Evolutionary conservation across 305 asterid species (phyloP).

Genomic region (Fraxinus albicans): DNA sequence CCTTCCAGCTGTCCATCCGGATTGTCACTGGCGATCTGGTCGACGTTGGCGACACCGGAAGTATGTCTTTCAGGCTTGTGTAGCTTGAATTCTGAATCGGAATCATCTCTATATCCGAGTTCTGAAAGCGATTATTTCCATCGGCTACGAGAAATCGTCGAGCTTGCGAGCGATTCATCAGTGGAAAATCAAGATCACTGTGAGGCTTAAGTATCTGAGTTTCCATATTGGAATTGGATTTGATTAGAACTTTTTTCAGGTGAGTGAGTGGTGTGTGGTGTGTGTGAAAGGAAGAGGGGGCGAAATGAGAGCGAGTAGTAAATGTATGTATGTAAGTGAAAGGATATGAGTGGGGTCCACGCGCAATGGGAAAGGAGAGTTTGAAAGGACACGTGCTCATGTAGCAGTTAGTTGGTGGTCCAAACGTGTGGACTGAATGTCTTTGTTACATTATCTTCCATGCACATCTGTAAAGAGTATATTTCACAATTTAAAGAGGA

Average conservation of each 20-base stretch:
- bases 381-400: slow-evolving; percentile 31
- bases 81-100: slow-evolving; percentile 27
- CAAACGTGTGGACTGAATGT: slow-evolving; percentile 15
- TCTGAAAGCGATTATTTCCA: not conserved
- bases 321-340: slow-evolving; percentile 31
- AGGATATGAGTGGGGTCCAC: slow-evolving; percentile 40
- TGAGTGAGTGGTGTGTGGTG: not conserved
- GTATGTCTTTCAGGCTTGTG: slow-evolving; percentile 53
- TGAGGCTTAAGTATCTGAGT: not conserved
- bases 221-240: not conserved
- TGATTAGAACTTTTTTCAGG: not conserved
- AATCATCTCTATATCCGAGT: slow-evolving; percentile 53
- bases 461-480: not conserved
- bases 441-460: not conserved
- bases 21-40: slow-evolving; percentile 33
- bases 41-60: slow-evolving; percentile 32
- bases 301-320: slow-evolving; percentile 12
- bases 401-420: slow-evolving; percentile 5
- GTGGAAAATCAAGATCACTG: slow-evolving; percentile 22
- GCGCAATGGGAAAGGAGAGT: slow-evolving; percentile 23
- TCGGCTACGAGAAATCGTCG: not conserved
- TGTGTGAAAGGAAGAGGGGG: not conserved
- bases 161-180: not conserved
- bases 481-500: too few species aligned
- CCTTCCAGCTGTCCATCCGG: slow-evolving; percentile 42